Evolutionary conservation across 2,329 filamentous ascomycete genomes (phyloP), one percentile per base, ranked within the genome.

Genomic region (Claviceps sp.): DNA sequence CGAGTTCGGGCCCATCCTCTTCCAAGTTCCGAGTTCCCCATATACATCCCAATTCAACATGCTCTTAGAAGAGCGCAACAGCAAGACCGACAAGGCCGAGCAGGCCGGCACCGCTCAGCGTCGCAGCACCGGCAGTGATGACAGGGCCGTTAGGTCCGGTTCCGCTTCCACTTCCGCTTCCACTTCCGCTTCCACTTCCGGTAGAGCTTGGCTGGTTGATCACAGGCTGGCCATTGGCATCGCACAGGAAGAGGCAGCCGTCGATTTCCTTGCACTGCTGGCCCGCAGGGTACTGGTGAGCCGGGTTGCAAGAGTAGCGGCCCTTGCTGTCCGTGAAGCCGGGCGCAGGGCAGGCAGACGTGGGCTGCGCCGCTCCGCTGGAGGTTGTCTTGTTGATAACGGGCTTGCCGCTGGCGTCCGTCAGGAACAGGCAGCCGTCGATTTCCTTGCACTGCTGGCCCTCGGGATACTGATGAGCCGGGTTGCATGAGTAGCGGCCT

Each of bases 261-360:
- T 54, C 53, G 37, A 57, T 37, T 18, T 38, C 13, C 18, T 40
- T 45, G 55, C 58, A 59, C 8, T 16, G 41, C 55, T 58, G 55
- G 7, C 55, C 55, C 34, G 49, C 47, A 44, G 58, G 58, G 45
- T 58, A 58, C 47, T 56, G 47, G 24, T 57, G 55, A 8, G 55
- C 58, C n/a, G 57, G 58, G 57, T 58, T 58, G 57, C 58, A 59
- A 24, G 50, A 52, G 54, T 58, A 58, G 24, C 56, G 51, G 47
- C 58, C 58, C 26, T 53, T 30, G 48, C 37, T 40, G 47, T 55
- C 54, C 16, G 50, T 55, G 48, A 30, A 14, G 47, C 53, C 40
- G 44, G 54, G 45, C 5, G 42, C 51, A n/a, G 50, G 50, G 37
- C 50, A 51, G 6, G 13, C 11, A 20, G 22, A 7, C 7, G 26